Conservation (phyloP, 148 eudicot species). For the Vaccinium corymbosum region DNA sequence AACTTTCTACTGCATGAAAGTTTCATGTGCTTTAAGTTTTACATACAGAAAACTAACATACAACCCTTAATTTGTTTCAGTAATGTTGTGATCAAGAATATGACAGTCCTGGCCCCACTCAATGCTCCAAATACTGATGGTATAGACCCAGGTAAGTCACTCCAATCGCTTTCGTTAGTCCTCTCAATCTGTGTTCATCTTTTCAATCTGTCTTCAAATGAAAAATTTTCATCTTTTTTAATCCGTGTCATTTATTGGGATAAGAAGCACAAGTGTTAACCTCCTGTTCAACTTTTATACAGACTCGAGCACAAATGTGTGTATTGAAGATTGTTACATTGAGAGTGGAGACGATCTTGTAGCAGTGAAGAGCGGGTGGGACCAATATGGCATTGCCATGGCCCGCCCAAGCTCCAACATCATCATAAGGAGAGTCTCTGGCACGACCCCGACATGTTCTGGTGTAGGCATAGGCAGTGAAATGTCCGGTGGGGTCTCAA, state of each 20-base stretch:
- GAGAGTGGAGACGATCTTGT: constrained; percentile 99
- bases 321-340: constrained; percentile 95
- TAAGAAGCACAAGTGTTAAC: not conserved
- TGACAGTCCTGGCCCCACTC: constrained; percentile 94
- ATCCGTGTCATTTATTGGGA: not conserved
- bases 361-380: constrained; percentile 96
- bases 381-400: constrained; percentile 73
- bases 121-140: constrained; percentile 99
- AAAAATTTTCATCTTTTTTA: not conserved
- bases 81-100: constrained; percentile 73
- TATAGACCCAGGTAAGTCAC: constrained; percentile 74
- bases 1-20: not conserved
- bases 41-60: not conserved
- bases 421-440: constrained; percentile 69
- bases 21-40: not conserved
- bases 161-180: not conserved
- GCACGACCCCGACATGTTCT: constrained; percentile 93
- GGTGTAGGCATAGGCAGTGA: constrained; percentile 97
- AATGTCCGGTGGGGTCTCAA: constrained; percentile 86
- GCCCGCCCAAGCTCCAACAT: constrained; percentile 85
- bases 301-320: constrained; percentile 86
- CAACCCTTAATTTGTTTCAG: constrained; percentile 32
- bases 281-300: constrained; percentile 17
- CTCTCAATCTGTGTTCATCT: not conserved
- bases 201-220: not conserved